These are phyloP conservation scores for Saturnispora besseyi DNA, from an alignment of 805 yeast species.

Conservation along the genomic window DNA sequence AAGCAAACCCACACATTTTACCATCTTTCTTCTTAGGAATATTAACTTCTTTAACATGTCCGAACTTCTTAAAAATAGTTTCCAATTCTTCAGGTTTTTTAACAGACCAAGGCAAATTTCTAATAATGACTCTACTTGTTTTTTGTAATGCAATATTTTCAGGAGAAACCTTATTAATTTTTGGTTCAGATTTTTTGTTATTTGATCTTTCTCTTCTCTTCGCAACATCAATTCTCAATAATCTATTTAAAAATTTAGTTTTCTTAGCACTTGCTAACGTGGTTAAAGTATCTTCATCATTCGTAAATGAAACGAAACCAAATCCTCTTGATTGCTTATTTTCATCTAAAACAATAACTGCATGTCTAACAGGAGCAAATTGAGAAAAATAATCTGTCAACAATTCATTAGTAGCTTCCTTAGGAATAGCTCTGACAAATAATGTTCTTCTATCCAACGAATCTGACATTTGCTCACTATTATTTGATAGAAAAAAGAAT, in stretches of 20 bases:
- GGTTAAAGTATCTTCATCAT: conserved; percentile 71
- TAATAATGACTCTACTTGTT: conserved; percentile 75
- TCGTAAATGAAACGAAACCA: conserved; percentile 87
- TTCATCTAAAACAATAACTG: conserved; percentile 76
- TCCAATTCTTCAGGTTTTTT: conserved; percentile 65
- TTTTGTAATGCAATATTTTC: conserved; percentile 32
- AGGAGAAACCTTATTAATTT: conserved; percentile 5
- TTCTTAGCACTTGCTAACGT: conserved; percentile 66
- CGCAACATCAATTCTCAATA: conserved; percentile 77
- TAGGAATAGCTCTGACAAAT: conserved; percentile 81
- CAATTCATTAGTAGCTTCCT: conserved; percentile 70
- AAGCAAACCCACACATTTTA: conserved; percentile 89
- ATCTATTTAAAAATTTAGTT: conserved; percentile 53
- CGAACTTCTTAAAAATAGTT: conserved; percentile 64
- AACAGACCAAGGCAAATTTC: conserved; percentile 96
- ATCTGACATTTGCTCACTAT: conserved; percentile 11
- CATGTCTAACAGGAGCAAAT: conserved; percentile 91
- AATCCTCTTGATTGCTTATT: conserved; percentile 81
- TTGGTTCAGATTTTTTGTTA: conserved; percentile 23
- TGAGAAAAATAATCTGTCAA: conserved; percentile 81
- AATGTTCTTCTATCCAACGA: conserved; percentile 52
- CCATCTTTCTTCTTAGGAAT: conserved; percentile 87
- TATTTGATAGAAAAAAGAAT: background rate
- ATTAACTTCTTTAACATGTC: conserved; percentile 79
- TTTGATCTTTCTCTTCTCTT: conserved; percentile 78